Evolutionary conservation across 257 asterid genomes (phyloP).

Genomic region (Scutellaria barbata): DNA sequence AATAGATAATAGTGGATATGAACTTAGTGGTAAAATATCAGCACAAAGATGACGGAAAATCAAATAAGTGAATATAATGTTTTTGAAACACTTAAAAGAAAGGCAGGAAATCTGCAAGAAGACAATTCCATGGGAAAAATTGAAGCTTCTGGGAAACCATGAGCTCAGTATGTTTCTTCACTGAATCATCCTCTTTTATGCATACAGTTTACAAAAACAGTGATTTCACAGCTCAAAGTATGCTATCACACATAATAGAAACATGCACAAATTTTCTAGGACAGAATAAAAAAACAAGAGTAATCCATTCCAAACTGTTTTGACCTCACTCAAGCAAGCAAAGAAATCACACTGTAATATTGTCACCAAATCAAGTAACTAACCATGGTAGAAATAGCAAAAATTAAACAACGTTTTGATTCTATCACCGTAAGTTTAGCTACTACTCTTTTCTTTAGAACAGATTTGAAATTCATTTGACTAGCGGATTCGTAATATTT

Average conservation of each 20-base stretch:
- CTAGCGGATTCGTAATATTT: background rate
- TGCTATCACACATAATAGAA: background rate
- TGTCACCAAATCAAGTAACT: conserved; percentile 8
- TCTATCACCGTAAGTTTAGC: background rate
- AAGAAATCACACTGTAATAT: conserved; percentile 1
- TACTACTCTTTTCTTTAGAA: conserved; percentile 13
- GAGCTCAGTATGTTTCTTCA: background rate
- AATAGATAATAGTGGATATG: conserved; percentile 9
- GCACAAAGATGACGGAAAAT: background rate
- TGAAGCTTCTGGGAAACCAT: conserved; percentile 16
- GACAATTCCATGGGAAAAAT: background rate
- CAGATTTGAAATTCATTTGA: background rate
- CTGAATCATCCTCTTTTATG: background rate
- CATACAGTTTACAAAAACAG: background rate
- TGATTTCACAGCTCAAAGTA: background rate
- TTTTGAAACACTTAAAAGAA: background rate
- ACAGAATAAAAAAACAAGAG: conserved; percentile 4
- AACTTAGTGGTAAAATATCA: conserved; percentile 20
- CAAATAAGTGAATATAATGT: conserved; percentile 5
- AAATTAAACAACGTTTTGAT: background rate
- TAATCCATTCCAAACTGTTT: conserved; percentile 1
- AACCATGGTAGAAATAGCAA: background rate
- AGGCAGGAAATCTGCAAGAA: background rate
- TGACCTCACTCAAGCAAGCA: conserved; percentile 1
- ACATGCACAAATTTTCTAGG: background rate